A percentile compares a stretch with the other conserved stretches of the same genome.
These are phyloP conservation scores for Rhodosporidiobolus odoratus DNA, from an alignment of 768 basidiomycete genomes.

Conservation along the genomic window DNA sequence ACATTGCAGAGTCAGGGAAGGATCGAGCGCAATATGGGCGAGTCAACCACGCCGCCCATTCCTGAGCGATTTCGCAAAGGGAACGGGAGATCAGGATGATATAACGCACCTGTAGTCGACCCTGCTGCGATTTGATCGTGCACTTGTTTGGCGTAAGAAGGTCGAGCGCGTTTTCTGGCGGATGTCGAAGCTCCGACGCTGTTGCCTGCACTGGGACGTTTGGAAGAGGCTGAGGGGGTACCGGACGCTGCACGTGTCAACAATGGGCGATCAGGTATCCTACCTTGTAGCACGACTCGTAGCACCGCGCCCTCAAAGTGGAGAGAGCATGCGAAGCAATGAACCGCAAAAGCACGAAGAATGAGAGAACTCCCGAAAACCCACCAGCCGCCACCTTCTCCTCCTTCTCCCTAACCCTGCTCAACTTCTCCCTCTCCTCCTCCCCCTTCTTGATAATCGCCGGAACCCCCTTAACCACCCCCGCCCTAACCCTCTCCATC, in stretches of 20 bases:
- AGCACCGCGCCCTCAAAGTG: neutral
- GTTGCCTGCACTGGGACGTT: too few relatives aligned
- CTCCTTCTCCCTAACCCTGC: constrained; percentile 23
- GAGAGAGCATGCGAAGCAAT: neutral
- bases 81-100: too few relatives aligned
- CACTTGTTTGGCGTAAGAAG: too few relatives aligned
- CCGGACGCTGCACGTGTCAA: too few relatives aligned
- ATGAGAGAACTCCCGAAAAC: neutral
- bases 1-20: too few relatives aligned
- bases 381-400: constrained; percentile 11
- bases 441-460: constrained; percentile 33
- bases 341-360: neutral
- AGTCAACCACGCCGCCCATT: neutral
- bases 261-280: too few relatives aligned
- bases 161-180: too few relatives aligned
- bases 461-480: constrained; percentile 52
- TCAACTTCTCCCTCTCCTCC: constrained; percentile 24
- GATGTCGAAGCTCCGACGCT: too few relatives aligned
- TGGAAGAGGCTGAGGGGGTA: too few relatives aligned
- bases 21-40: neutral
- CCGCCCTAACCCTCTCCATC: constrained; percentile 67
- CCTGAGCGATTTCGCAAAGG: too few relatives aligned
- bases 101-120: too few relatives aligned
- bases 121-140: too few relatives aligned
- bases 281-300: neutral